These are phyloP conservation scores for Jamesozyma jinghongensis DNA, from an alignment of 805 yeast species.

Conservation along the genomic window DNA sequence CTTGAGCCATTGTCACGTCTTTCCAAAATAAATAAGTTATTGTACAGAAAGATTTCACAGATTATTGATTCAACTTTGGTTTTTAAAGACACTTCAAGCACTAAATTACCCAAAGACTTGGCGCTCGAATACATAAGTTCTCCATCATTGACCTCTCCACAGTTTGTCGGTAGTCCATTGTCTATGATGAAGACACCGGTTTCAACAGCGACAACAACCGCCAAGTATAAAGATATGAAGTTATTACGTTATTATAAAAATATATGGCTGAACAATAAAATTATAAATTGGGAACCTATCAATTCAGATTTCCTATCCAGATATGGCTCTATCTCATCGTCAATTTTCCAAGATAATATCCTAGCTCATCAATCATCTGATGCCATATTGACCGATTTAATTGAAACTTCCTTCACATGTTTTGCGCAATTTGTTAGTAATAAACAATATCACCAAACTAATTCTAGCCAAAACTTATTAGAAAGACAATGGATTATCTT, in stretches of 20 bases:
- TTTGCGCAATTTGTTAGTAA: slow-evolving; percentile 39
- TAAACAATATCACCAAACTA: slow-evolving; percentile 32
- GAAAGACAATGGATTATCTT: slow-evolving; percentile 39
- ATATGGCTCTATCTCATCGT: slow-evolving; percentile 27
- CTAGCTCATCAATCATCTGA: slow-evolving; percentile 18
- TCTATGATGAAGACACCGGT: slow-evolving; percentile 10
- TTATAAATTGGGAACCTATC: slow-evolving; percentile 30
- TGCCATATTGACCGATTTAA: slow-evolving; percentile 20
- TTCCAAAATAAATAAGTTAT: slow-evolving; percentile 19
- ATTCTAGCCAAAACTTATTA: slow-evolving; percentile 28
- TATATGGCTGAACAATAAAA: slow-evolving; percentile 33
- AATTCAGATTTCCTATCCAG: slow-evolving; percentile 25
- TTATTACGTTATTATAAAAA: slow-evolving; percentile 28
- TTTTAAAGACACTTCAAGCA: slow-evolving; percentile 10
- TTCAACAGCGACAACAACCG: slow-evolving; percentile 1
- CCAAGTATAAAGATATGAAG: slow-evolving; percentile 23
- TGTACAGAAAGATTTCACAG: slow-evolving; percentile 16
- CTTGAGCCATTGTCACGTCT: slow-evolving; percentile 13
- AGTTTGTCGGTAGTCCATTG: slow-evolving; percentile 22
- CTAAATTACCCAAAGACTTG: slow-evolving; percentile 5
- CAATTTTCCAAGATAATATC: slow-evolving; percentile 25
- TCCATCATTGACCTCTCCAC: slow-evolving; percentile 27
- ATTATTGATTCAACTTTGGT: slow-evolving; percentile 17
- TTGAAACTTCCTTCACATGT: slow-evolving; percentile 34
- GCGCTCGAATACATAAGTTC: slow-evolving; percentile 15